Percentiles rank a stretch among this genome's conserved stretches.
phyloP scores from a whole-genome alignment of 148 eudicot genomes.

The Rhododendron mucronatum region DNA sequence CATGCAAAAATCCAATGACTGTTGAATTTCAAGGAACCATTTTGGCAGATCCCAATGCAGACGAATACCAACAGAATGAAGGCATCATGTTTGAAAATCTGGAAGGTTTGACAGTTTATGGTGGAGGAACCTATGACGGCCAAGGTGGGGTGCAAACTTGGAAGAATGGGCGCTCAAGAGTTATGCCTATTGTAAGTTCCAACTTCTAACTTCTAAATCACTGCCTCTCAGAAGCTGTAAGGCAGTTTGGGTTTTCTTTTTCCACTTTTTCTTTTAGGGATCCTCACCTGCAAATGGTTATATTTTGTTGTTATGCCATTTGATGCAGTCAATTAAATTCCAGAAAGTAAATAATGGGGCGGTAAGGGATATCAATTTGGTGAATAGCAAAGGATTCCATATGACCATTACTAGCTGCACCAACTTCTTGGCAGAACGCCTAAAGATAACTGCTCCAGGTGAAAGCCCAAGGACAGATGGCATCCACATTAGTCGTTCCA shows the following conservation, averaged over 20 bases:
- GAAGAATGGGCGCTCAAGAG: not conserved
- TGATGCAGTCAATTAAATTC: not conserved
- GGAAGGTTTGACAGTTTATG: not conserved
- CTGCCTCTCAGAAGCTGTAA: not conserved
- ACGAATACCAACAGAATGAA: not conserved
- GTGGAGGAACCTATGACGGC: not conserved
- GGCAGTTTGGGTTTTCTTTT: not conserved
- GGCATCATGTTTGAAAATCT: not conserved
- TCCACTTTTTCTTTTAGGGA: not conserved
- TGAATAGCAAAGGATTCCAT: conserved; percentile 18
- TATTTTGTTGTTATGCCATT: not conserved
- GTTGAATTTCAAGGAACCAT: conserved; percentile 5
- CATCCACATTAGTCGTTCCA: conserved; percentile 39
- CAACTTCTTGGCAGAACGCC: conserved; percentile 24
- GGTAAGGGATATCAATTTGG: not conserved
- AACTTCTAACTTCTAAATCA: not conserved
- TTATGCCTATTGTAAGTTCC: not conserved
- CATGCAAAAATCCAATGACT: not conserved
- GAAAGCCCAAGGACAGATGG: conserved; percentile 54
- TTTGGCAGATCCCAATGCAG: not conserved
- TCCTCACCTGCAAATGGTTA: not conserved
- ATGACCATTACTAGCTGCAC: conserved; percentile 26
- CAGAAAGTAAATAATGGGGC: not conserved
- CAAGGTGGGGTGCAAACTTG: not conserved
- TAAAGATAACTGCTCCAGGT: conserved; percentile 38